These are phyloP conservation scores for Rubus idaeus DNA, from an alignment of 306 rosid genomes.

Conservation along the genomic window DNA sequence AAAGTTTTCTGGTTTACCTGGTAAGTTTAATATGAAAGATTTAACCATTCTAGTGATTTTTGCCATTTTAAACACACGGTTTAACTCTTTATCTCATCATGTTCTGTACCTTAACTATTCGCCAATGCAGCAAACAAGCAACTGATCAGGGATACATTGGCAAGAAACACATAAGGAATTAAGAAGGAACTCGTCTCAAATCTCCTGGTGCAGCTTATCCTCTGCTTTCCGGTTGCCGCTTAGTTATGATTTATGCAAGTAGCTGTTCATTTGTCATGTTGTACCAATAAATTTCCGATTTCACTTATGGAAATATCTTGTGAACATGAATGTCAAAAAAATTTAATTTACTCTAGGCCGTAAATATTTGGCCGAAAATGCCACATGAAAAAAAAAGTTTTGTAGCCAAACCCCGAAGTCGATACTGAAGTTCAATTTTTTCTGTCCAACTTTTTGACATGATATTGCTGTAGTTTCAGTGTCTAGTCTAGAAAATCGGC, in stretches of 20 bases:
- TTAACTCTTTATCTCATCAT: neutral
- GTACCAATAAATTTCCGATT: constrained; percentile 15
- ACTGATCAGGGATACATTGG: constrained; percentile 46
- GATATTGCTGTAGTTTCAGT: neutral
- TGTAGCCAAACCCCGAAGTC: neutral
- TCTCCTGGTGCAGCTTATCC: neutral
- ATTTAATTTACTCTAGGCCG: neutral
- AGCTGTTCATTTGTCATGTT: neutral
- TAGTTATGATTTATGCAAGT: constrained; percentile 3
- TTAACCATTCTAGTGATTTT: neutral
- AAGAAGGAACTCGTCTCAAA: neutral
- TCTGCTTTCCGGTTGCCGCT: neutral
- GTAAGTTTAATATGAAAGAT: constrained; percentile 26
- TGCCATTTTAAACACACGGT: neutral
- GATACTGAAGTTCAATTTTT: neutral
- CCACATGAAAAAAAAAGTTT: neutral
- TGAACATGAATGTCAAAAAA: constrained; percentile 8
- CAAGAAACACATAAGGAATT: constrained; percentile 37
- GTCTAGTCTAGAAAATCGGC: neutral
- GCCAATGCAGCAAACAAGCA: constrained; percentile 57
- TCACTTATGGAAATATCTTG: neutral
- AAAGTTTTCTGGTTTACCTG: constrained; percentile 58
- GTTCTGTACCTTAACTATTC: neutral
- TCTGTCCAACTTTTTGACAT: neutral
- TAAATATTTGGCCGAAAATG: constrained; percentile 1